These are phyloP conservation scores for Rhizopus stolonifer DNA, from an alignment of 371 early-diverging fungal genomes.

Conservation along the genomic window DNA sequence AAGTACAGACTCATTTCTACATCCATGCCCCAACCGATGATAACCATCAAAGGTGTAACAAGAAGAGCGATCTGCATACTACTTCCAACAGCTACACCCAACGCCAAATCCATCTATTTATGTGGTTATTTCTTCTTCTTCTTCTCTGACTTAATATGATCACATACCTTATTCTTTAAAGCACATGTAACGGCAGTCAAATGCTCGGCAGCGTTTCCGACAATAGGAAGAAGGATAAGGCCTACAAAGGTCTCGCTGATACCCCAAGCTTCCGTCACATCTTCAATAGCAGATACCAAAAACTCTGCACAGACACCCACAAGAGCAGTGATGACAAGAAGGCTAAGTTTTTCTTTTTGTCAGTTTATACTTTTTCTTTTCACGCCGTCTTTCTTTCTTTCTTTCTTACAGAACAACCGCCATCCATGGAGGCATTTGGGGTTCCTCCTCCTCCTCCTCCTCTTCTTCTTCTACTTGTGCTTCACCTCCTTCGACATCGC, in stretches of 20 bases:
- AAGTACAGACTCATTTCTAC: slow-evolving; percentile 79
- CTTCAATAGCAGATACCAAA: slow-evolving; percentile 80
- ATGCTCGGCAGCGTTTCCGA: slow-evolving; percentile 84
- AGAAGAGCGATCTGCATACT: slow-evolving; percentile 89
- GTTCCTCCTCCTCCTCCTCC: slow-evolving; percentile 60
- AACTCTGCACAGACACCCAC: slow-evolving; percentile 81
- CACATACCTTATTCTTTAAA: slow-evolving; percentile 68
- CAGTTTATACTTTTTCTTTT: neutral
- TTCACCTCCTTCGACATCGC: slow-evolving; percentile 26
- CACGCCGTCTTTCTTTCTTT: neutral
- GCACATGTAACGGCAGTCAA: slow-evolving; percentile 82
- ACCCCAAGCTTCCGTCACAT: slow-evolving; percentile 59
- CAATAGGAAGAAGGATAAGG: slow-evolving; percentile 83
- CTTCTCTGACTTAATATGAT: neutral
- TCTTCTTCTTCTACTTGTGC: slow-evolving; percentile 43
- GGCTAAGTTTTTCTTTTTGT: no score
- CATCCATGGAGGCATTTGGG: slow-evolving; percentile 57
- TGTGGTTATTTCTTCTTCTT: neutral
- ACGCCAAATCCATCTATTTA: slow-evolving; percentile 75
- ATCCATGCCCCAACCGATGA: slow-evolving; percentile 85
- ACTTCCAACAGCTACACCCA: slow-evolving; percentile 88
- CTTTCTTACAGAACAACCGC: slow-evolving; percentile 40
- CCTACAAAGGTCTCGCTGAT: slow-evolving; percentile 83
- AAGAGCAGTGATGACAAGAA: slow-evolving; percentile 46
- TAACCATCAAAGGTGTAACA: slow-evolving; percentile 84